Percentiles rank a stretch among this genome's conserved stretches.
Evolutionary conservation across 495 filamentous ascomycete genomes (phyloP).

Genomic region (Aspergillus homomorphus): DNA sequence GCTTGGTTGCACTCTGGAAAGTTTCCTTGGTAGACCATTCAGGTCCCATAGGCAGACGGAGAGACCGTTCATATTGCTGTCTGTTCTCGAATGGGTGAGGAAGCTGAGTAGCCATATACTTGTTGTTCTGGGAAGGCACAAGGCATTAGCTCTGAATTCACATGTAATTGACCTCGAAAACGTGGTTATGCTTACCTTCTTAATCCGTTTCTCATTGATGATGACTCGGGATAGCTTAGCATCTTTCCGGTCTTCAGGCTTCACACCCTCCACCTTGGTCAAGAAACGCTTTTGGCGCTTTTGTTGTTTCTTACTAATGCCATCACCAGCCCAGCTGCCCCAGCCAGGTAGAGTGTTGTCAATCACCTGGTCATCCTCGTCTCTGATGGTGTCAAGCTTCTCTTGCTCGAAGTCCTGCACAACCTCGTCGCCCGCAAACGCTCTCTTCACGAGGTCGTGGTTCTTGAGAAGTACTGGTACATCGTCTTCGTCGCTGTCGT

Average conservation of each 20-base stretch:
- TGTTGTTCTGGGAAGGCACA: slow-evolving; percentile 60
- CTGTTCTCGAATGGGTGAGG: slow-evolving; percentile 84
- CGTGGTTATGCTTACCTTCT: slow-evolving; percentile 62
- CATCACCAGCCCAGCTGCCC: slow-evolving; percentile 86
- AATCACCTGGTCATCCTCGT: slow-evolving; percentile 81
- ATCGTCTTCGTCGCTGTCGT: slow-evolving; percentile 52
- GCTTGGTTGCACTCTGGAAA: slow-evolving; percentile 87
- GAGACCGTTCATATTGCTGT: slow-evolving; percentile 84
- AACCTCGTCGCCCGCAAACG: slow-evolving; percentile 91
- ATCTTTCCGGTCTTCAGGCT: slow-evolving; percentile 74
- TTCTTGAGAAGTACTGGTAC: slow-evolving; percentile 68
- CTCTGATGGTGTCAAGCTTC: slow-evolving; percentile 66
- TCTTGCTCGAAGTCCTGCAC: slow-evolving; percentile 76
- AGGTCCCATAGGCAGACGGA: slow-evolving; percentile 83
- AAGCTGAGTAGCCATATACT: slow-evolving; percentile 77
- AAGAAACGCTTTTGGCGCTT: slow-evolving; percentile 60
- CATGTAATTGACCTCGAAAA: neutral
- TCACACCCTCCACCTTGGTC: slow-evolving; percentile 72
- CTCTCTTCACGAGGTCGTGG: slow-evolving; percentile 75
- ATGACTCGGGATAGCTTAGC: slow-evolving; percentile 78
- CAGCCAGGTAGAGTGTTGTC: slow-evolving; percentile 89
- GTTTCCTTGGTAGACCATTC: slow-evolving; percentile 95
- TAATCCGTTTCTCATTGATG: slow-evolving; percentile 85
- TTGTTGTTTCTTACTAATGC: slow-evolving; percentile 64
- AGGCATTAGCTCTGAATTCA: slow-evolving; percentile 28